A percentile compares a stretch with the other conserved stretches of the same genome.
Evolutionary conservation across 208 protist genomes (phyloP).

Genomic region (Leishmania braziliensis): DNA sequence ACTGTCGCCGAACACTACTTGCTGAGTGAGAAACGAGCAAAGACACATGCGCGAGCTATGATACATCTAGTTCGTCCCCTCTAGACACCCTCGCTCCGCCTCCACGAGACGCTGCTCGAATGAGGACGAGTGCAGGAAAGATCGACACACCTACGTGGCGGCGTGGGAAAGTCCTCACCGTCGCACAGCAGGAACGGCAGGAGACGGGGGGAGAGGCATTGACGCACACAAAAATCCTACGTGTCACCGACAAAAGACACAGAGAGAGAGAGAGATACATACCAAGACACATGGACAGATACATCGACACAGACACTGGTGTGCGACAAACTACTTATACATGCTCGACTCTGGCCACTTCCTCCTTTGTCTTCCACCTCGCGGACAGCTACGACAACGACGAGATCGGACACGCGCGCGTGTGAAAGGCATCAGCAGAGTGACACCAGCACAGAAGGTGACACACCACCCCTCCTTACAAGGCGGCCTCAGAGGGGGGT

Average conservation of each 20-base stretch:
- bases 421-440: not conserved
- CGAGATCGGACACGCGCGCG: not conserved
- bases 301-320: not conserved
- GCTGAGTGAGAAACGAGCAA: not conserved
- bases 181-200: not conserved
- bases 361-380: not conserved
- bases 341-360: not conserved
- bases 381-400: not conserved
- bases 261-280: not conserved
- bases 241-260: not conserved
- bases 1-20: not conserved
- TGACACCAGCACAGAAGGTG: not conserved
- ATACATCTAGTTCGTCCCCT: not conserved
- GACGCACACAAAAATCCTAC: not conserved
- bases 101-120: not conserved
- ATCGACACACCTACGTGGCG: not conserved
- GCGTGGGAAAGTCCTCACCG: too few species aligned
- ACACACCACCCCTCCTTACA: not conserved
- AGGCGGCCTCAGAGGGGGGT: constrained; percentile 3
- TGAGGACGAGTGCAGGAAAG: not conserved
- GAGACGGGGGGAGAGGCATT: not conserved
- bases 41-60: not conserved
- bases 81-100: not conserved
- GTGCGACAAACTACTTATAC: not conserved
- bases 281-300: not conserved